These are phyloP conservation scores for Monosporozyma siamensis DNA, from an alignment of 805 yeast species.

Conservation along the genomic window DNA sequence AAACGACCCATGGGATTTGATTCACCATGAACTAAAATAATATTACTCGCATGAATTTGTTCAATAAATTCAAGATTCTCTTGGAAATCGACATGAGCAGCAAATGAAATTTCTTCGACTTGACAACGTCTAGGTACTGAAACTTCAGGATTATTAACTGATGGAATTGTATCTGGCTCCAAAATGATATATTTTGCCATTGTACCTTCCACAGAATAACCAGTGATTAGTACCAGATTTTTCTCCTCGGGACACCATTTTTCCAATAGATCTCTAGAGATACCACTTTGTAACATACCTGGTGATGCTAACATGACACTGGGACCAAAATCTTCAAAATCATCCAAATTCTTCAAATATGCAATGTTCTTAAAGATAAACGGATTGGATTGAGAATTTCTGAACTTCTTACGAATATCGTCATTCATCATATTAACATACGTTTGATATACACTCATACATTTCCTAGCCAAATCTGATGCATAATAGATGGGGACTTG, in stretches of 20 bases:
- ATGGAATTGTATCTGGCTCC: slow-evolving; percentile 87
- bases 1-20: slow-evolving; percentile 97
- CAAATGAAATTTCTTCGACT: slow-evolving; percentile 92
- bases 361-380: slow-evolving; percentile 81
- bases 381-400: slow-evolving; percentile 78
- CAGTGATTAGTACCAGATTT: slow-evolving; percentile 80
- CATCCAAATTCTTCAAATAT: slow-evolving; percentile 68
- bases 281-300: slow-evolving; percentile 96
- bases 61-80: slow-evolving; percentile 90
- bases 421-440: slow-evolving; percentile 97
- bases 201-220: slow-evolving; percentile 97
- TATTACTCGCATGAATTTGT: slow-evolving; percentile 70
- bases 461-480: slow-evolving; percentile 84
- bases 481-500: slow-evolving; percentile 82
- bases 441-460: slow-evolving; percentile 96
- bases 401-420: slow-evolving; percentile 61
- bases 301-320: slow-evolving; percentile 96
- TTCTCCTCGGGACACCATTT: slow-evolving; percentile 97
- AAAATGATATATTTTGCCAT: slow-evolving; percentile 84
- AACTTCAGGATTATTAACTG: slow-evolving; percentile 69
- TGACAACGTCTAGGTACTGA: slow-evolving; percentile 78
- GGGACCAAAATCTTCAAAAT: slow-evolving; percentile 88
- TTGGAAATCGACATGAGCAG: slow-evolving; percentile 98
- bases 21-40: slow-evolving; percentile 94
- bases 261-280: slow-evolving; percentile 82